Base-by-base conservation (phyloP, 108 stramenopile species). In the Conticribra guillardii region DNA sequence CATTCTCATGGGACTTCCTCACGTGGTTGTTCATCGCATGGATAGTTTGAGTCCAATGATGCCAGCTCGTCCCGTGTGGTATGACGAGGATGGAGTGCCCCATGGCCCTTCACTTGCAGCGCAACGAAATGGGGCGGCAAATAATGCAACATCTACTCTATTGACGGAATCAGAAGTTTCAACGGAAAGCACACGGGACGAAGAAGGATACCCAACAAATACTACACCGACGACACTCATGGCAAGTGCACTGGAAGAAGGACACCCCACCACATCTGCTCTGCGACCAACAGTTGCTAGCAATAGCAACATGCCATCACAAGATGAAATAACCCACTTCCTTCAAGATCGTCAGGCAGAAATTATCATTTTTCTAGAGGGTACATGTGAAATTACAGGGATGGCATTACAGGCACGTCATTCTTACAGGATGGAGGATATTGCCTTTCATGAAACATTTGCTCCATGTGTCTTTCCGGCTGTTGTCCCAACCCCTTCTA, bases 331-430 rank as follows among this genome's bases (percentile, higher is more conserved):
- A 33, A 66, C 84, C 0, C 49, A 69, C 19, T 98, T 89, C 89
- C 69, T 87, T 23, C 56, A 73, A 7, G 98, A 99, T 64, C 79
- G 96, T 24, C 84, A 93, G 22, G 79, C 91, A 8, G 98, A 99
- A 78, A 76, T 99, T 61, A 89, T 99, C 11, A 94, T 96, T 5
- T 82, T 96, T 49, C 88, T 98, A n/a, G 97, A 99, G 71, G 98
- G 98, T 28, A 94, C 86, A 23, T 96, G 96, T 67, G 91, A 90
- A 62, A 69, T 91, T 23, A 97, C 97, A 1, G 93, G 96, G 7
- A 80, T 88, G 61, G 79, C 90, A 22, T 67, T 90, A 14, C 98
- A 99, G 69, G 91, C 96, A 11, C 85, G 97, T 2, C 97, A 99
- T 77, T 96, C 95, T 0, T 99, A 98, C 80, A 58, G 78, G 44